Conservation (phyloP, 176 grass and related monocot species). For the Triticum monococcum region DNA sequence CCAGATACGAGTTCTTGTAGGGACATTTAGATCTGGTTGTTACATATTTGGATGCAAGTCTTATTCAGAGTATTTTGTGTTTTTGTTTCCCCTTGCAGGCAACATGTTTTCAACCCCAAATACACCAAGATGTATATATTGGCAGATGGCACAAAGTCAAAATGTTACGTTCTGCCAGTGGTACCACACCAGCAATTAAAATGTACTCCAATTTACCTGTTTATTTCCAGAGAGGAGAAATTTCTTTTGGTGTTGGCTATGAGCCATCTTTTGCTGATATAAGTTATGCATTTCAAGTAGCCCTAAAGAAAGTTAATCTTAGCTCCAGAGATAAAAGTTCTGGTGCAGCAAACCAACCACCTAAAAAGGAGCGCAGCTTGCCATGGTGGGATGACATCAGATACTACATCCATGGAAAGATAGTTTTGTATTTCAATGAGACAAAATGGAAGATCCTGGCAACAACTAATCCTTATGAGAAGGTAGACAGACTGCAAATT, state of each 20-base stretch:
- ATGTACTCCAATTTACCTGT: conserved; percentile 97
- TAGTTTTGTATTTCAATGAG: conserved; percentile 75
- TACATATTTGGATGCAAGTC: conserved; percentile 1
- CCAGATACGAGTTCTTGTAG: not conserved
- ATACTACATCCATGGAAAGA: conserved; percentile 98
- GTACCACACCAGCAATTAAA: conserved; percentile 96
- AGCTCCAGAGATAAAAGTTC: conserved; percentile 59
- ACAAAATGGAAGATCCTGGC: conserved; percentile 90
- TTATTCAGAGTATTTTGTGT: conserved; percentile 10
- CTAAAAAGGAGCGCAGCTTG: conserved; percentile 95
- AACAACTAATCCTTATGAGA: conserved; percentile 94
- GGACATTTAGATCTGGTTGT: not conserved
- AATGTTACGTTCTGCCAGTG: conserved; percentile 97
- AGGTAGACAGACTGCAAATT: conserved; percentile 91
- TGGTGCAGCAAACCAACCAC: conserved; percentile 38
- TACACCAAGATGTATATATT: conserved; percentile 90
- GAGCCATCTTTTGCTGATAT: conserved; percentile 98
- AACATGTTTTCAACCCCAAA: conserved; percentile 99
- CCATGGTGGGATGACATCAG: conserved; percentile 99
- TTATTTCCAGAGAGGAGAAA: conserved; percentile 88
- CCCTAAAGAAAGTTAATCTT: conserved; percentile 80
- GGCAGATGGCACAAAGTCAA: conserved; percentile 90
- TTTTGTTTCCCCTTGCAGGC: conserved; percentile 52
- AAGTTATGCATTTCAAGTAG: conserved; percentile 97
- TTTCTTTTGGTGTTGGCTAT: conserved; percentile 99